Percentiles rank a stretch among this genome's conserved stretches.
These are phyloP conservation scores for Ophiostoma populinum DNA, from an alignment of 2,329 filamentous ascomycete species.

Conservation along the genomic window DNA sequence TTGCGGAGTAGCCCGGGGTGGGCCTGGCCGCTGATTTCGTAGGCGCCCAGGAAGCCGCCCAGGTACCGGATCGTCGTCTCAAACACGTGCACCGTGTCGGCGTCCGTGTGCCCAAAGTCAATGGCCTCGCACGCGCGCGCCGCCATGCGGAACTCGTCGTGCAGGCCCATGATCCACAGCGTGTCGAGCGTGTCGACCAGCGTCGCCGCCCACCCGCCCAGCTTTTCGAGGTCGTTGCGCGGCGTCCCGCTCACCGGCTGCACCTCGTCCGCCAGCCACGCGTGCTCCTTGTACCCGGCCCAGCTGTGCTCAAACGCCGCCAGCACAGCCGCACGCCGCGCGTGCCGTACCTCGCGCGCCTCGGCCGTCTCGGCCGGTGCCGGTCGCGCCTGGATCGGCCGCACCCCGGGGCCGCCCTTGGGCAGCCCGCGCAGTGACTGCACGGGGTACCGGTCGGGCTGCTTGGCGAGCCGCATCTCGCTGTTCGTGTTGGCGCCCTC, in stretches of 20 bases:
- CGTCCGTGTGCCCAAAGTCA: slow-evolving; percentile 38
- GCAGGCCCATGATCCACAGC: slow-evolving; percentile 56
- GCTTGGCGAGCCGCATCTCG: slow-evolving; percentile 15
- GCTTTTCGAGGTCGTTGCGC: slow-evolving; percentile 32
- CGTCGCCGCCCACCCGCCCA: slow-evolving; percentile 48
- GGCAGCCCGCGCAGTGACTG: slow-evolving; percentile 18
- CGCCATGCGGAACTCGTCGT: slow-evolving; percentile 46
- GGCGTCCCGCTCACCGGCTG: slow-evolving; percentile 33
- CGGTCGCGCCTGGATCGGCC: slow-evolving; percentile 39
- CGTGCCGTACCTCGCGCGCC: slow-evolving; percentile 19
- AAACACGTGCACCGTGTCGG: slow-evolving; percentile 43
- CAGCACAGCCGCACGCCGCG: slow-evolving; percentile 27
- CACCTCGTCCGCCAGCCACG: slow-evolving; percentile 49
- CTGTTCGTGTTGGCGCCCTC: neutral
- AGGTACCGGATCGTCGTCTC: slow-evolving; percentile 58
- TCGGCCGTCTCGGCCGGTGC: slow-evolving; percentile 28
- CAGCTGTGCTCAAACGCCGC: slow-evolving; percentile 37
- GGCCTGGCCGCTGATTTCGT: slow-evolving; percentile 43
- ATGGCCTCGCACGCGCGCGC: slow-evolving; percentile 38
- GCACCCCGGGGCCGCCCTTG: slow-evolving; percentile 27
- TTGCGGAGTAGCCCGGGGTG: slow-evolving; percentile 39
- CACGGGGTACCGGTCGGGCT: slow-evolving; percentile 20
- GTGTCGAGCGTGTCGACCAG: slow-evolving; percentile 51
- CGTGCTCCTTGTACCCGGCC: slow-evolving; percentile 41
- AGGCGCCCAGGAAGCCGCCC: slow-evolving; percentile 51